Conservation (phyloP, 805 yeast genomes). For the Starmerella kuoi region DNA sequence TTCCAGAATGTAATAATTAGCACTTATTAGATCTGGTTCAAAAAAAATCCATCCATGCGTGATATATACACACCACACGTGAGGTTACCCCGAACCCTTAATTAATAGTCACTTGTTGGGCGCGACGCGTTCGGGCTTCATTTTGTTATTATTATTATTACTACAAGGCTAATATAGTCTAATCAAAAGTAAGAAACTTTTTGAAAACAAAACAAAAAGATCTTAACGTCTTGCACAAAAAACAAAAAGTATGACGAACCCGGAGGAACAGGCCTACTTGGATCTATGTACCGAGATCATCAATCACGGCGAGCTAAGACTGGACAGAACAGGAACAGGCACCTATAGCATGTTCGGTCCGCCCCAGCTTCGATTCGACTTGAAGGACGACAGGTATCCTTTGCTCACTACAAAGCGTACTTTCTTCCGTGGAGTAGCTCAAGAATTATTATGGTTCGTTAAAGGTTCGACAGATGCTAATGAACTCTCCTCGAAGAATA, state of each 20-base stretch:
- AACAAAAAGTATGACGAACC: constrained; percentile 12
- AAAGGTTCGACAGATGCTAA: constrained; percentile 83
- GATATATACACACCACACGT: too few relatives aligned
- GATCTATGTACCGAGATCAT: constrained; percentile 70
- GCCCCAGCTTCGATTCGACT: constrained; percentile 77
- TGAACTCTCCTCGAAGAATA: constrained; percentile 63
- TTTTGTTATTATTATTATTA: too few relatives aligned
- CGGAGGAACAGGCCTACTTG: constrained; percentile 75
- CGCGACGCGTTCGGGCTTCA: too few relatives aligned
- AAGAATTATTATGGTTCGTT: constrained; percentile 88
- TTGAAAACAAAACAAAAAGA: too few relatives aligned
- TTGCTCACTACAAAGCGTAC: constrained; percentile 86
- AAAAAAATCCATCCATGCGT: too few relatives aligned
- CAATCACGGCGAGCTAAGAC: constrained; percentile 75
- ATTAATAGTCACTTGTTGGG: not conserved
- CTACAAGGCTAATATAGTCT: too few relatives aligned
- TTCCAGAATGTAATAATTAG: too few relatives aligned
- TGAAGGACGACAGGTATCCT: constrained; percentile 66
- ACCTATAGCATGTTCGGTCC: constrained; percentile 87
- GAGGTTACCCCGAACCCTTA: not conserved
- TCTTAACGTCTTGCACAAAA: too few relatives aligned
- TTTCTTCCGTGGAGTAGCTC: constrained; percentile 74
- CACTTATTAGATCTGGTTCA: too few relatives aligned
- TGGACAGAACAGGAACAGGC: constrained; percentile 97
- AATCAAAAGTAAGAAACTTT: too few relatives aligned